Evolutionary conservation across 495 filamentous ascomycete species (phyloP).

Genomic region (Penicillium canariense): DNA sequence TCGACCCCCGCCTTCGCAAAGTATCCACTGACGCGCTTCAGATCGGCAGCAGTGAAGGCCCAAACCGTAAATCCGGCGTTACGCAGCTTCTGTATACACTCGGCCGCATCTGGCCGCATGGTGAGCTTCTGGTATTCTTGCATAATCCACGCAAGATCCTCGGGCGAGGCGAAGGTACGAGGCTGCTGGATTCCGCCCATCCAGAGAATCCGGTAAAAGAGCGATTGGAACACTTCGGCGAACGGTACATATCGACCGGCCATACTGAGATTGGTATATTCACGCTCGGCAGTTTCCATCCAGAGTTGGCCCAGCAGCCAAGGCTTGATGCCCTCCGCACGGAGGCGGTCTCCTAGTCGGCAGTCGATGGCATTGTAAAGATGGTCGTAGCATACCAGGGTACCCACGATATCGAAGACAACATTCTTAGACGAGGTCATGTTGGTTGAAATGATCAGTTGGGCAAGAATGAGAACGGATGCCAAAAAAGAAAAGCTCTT

Average conservation of each 20-base stretch:
- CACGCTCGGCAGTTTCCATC: slow-evolving; percentile 42
- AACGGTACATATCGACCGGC: slow-evolving; percentile 30
- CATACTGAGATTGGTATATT: slow-evolving; percentile 42
- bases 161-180: slow-evolving; percentile 28
- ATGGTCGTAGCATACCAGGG: slow-evolving; percentile 33
- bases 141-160: slow-evolving; percentile 31
- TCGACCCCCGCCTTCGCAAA: slow-evolving; percentile 34
- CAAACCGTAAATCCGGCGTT: slow-evolving; percentile 42
- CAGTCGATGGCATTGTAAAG: slow-evolving; percentile 31
- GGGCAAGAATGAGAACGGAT: background rate
- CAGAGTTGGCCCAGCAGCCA: slow-evolving; percentile 36
- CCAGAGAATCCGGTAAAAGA: slow-evolving; percentile 39
- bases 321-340: slow-evolving; percentile 33
- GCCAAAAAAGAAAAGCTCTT: background rate
- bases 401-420: slow-evolving; percentile 45
- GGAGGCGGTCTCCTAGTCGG: slow-evolving; percentile 33
- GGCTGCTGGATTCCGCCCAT: slow-evolving; percentile 31
- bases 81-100: slow-evolving; percentile 36
- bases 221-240: slow-evolving; percentile 27
- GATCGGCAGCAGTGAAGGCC: slow-evolving; percentile 42
- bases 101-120: slow-evolving; percentile 27
- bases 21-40: slow-evolving; percentile 34
- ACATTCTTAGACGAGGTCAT: slow-evolving; percentile 33
- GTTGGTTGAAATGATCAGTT: background rate
- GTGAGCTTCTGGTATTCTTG: slow-evolving; percentile 26